Base-by-base conservation (phyloP, 1,284 basidiomycete genomes). In the Microbotryum intermedium region DNA sequence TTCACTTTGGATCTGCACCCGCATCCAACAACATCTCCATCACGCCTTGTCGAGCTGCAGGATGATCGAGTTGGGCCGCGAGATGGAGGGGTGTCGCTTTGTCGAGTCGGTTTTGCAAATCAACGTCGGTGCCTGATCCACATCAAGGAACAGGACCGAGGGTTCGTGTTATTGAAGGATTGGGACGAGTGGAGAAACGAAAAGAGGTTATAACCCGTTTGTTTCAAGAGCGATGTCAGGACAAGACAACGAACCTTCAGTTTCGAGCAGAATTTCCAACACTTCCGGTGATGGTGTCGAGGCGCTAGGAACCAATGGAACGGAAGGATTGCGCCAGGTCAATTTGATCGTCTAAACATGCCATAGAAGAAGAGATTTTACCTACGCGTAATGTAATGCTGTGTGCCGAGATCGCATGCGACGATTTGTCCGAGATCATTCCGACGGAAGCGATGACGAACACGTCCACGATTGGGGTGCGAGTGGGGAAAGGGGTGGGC, bases 351-450 rank as follows among this genome's bases (percentile, higher is more conserved):
- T 16, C 48, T 8, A 13, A 26, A 18, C 2, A 25, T 50, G 13
- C 39, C 49, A 51, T 51, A 53, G 52, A 34, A 63, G 53, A 18
- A 60, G 49, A 30, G 55, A 34, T 50, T 49, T 11, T 51, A 75
- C 86, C 76, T 72, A 90, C 87, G 87, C 87, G 74, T 85, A 84
- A 72, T 90, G 88, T 6, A 90, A 77, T 29, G 87, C 88, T 88
- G 69, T 10, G 43, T 18, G 48, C 56, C 60, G 28, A 49, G 55
- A 56, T 25, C 28, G 50, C 21, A 39, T 3, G 34, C 34, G 11
- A 39, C 2, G 34, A 39, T 39, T 5, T 16, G 34, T 39, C 10
- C 13, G 34, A 39, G 5, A 30, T 30, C 10, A 30, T 30, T 30
- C 10, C 29, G 6, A 30, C 6, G 34, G n/a, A n/a, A 39, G 34